Evolutionary conservation across 2,329 filamentous ascomycete genomes (phyloP).

Genomic region (Trichoderma sp.): DNA sequence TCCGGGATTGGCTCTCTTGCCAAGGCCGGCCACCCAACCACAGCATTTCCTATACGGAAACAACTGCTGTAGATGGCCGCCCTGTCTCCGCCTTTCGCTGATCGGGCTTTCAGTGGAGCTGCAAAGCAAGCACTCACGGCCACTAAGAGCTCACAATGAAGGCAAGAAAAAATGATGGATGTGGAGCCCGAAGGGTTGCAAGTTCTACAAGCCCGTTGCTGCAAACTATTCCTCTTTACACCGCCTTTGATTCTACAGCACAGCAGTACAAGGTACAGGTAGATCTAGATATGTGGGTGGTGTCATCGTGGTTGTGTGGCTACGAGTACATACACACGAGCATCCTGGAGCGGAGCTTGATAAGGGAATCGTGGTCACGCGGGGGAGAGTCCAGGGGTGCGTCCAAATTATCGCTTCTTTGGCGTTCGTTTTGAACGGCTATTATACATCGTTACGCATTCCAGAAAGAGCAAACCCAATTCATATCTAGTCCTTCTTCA

Average conservation of each 20-base stretch:
- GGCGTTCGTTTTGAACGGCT: slow-evolving; percentile 20
- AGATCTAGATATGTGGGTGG: background rate
- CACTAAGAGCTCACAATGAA: background rate
- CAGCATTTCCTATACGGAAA: background rate
- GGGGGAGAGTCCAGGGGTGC: slow-evolving; percentile 5
- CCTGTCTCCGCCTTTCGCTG: slow-evolving; percentile 1
- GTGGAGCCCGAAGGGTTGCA: background rate
- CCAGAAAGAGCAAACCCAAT: background rate
- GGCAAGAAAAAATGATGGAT: background rate
- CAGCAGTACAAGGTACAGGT: background rate
- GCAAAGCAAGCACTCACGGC: background rate
- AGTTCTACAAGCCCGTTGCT: background rate
- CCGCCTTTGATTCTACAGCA: background rate
- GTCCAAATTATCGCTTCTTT: slow-evolving; percentile 5
- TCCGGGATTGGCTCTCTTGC: background rate
- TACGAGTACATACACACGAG: background rate
- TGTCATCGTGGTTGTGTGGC: slow-evolving; percentile 8
- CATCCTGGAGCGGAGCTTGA: slow-evolving; percentile 9
- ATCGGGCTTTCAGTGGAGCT: background rate
- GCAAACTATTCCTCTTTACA: background rate
- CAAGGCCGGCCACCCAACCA: background rate
- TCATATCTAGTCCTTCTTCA: slow-evolving; percentile 79
- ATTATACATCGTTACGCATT: slow-evolving; percentile 33
- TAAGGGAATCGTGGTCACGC: slow-evolving; percentile 14
- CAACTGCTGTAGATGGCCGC: background rate